Evolutionary conservation across 163 green algal species (phyloP), one percentile per base, ranked within the genome.

Genomic region (Scenedesmus sp.): DNA sequence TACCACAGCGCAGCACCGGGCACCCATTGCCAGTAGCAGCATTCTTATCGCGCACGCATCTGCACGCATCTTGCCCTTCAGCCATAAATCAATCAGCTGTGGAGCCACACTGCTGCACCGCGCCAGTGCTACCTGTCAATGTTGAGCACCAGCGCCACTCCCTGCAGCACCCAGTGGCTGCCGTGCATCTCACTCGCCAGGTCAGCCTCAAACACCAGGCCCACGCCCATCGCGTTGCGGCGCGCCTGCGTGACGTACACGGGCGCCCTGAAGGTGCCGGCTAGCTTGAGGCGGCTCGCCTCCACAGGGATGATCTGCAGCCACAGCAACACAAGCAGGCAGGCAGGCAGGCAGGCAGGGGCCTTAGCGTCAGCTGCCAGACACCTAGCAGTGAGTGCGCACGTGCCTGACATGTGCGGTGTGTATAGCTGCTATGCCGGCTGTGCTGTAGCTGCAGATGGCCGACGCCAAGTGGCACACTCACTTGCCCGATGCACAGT

Each of bases 191-290:
- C n/a, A 4, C 94, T 97, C 6, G 95, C 91, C 46, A 99, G 92
- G 92, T 98, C 96, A 4, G 97, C 97, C 89, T 98, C 96, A 90
- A 98, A 97, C 62, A 98, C 97, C 26, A 98, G 94, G 1, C 97
- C 97, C 64, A 95, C 94, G 54, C 97, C 97, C 96, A 98, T 98
- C 59, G 97, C 97, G 88, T 97, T 97, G 18, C 97, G 93, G 9
- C 97, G 94, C 23, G 92, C 93, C 93, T 98, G 97, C 10, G 97
- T 98, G 34, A 98, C 94, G 87, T 99, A 99, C 74, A 99, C 97
- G 3, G 97, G 97, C 20, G 94, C 94, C 5, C 93, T 90, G 94
- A 98, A 98, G 10, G 95, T 97, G 91, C 96, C 96, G 13, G 93
- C 92, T 52, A 97, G 94, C 94, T 97, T 97, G 7, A 97, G 91